Base-by-base conservation (phyloP, 2,329 filamentous ascomycete genomes). In the Botrytis fragariae region DNA sequence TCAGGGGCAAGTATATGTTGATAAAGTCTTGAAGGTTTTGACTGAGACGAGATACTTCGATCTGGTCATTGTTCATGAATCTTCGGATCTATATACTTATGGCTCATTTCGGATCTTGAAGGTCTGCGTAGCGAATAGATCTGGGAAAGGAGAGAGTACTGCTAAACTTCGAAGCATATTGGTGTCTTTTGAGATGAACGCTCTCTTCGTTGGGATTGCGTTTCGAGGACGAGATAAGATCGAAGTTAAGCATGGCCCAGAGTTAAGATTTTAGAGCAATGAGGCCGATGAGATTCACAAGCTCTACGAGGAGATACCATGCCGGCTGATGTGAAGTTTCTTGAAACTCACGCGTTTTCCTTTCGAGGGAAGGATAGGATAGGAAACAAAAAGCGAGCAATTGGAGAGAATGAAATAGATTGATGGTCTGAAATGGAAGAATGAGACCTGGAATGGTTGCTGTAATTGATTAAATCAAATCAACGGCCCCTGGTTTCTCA, bases 401-500 rank as follows among this genome's bases (percentile, higher is more conserved):
- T 18, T 29, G 25, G 51, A 29, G 12, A 54, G 51, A 2, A 29
- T 54, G 25, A 29, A n/a, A 29, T n/a, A 6, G 25, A 29, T 16
- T 54, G 3, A n/a, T 54, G 25, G 14, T 29, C 51, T 3, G 6
- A 54, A 29, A 54, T 29, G 5, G 25, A 54, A 54, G 14, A 4
- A 8, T 0, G 3, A 18, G n/a, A 54, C 29, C n/a, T 54, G 1
- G 3, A 29, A 29, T 3, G 18, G n/a, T 18, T 3, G n/a, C 8
- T n/a, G 4, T 16, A 14, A 0, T 16, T 29, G 12, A 29, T n/a
- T 7, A 16, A 6, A 54, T 54, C 9, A 7, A 51, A n/a, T n/a
- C 48, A 51, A 51, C 4, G 25, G 25, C 48, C 12, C 2, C 10
- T 51, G 10, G 12, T 51, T 0, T 51, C 48, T 51, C 2, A 14